Conservation (phyloP, 495 filamentous ascomycete genomes). For the Aspergillus ostianus region DNA sequence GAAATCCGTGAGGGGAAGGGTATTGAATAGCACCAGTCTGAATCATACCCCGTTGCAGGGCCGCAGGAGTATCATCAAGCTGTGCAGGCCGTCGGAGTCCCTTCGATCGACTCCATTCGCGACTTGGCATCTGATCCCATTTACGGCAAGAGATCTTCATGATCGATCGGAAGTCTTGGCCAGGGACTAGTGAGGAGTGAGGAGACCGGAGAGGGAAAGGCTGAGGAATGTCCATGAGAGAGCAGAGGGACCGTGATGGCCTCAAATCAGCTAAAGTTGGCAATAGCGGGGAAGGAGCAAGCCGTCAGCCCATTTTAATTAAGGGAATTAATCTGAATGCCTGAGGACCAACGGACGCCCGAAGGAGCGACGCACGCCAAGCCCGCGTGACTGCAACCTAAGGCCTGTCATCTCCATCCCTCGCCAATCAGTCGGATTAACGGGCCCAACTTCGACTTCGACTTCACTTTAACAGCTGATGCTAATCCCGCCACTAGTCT, state of each 20-base stretch:
- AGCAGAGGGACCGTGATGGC: too few species aligned
- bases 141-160: neutral
- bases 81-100: neutral
- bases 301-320: neutral
- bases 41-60: neutral
- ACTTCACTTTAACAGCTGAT: too few species aligned
- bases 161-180: neutral
- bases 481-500: too few species aligned
- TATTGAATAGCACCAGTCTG: neutral
- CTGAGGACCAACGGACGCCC: constrained; percentile 4
- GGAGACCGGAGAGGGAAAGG: neutral
- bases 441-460: neutral
- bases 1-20: neutral
- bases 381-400: constrained; percentile 1
- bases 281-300: neutral
- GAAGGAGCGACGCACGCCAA: constrained; percentile 4
- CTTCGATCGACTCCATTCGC: neutral
- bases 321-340: too few species aligned
- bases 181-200: neutral
- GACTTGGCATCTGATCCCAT: neutral
- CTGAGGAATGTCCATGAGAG: neutral
- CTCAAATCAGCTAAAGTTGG: neutral
- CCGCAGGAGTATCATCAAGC: neutral
- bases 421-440: neutral
- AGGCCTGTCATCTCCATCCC: constrained; percentile 1